These are phyloP conservation scores for Salvia splendens DNA, from an alignment of 257 asterid genomes.

Conservation along the genomic window DNA sequence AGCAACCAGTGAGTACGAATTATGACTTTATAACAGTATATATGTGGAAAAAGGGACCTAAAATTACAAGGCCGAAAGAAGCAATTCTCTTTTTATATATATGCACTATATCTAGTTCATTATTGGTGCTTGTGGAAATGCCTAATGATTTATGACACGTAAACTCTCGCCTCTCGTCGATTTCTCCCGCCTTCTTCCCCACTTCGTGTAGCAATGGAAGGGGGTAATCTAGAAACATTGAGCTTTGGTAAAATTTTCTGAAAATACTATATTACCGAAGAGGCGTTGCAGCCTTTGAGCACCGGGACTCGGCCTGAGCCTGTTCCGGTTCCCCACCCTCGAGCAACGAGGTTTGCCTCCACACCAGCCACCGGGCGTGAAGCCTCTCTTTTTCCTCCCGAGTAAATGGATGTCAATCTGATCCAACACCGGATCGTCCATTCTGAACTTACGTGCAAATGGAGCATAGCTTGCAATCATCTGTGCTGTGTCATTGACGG, in stretches of 20 bases:
- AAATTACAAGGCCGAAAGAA: slow-evolving; percentile 17
- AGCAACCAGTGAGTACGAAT: slow-evolving; percentile 11
- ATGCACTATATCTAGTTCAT: slow-evolving; percentile 25
- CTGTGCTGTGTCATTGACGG: slow-evolving; percentile 61
- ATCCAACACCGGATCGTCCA: slow-evolving; percentile 57
- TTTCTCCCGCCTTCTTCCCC: slow-evolving; percentile 13
- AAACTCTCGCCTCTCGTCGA: not conserved
- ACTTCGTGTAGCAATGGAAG: slow-evolving; percentile 27
- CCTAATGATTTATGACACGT: slow-evolving; percentile 5
- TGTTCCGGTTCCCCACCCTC: slow-evolving; percentile 56
- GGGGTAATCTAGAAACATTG: slow-evolving; percentile 59
- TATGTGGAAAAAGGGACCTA: slow-evolving; percentile 20
- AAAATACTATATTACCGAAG: slow-evolving; percentile 44
- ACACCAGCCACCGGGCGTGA: slow-evolving; percentile 97
- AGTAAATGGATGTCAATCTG: slow-evolving; percentile 70
- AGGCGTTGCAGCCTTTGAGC: slow-evolving; percentile 70
- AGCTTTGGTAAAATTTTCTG: slow-evolving; percentile 38
- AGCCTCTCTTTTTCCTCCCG: slow-evolving; percentile 54
- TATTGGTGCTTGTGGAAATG: slow-evolving; percentile 24
- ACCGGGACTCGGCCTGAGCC: slow-evolving; percentile 71
- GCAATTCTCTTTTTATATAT: slow-evolving; percentile 16
- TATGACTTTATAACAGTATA: slow-evolving; percentile 20
- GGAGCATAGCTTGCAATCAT: slow-evolving; percentile 76
- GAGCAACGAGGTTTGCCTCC: slow-evolving; percentile 69
- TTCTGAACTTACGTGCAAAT: slow-evolving; percentile 86